These are phyloP conservation scores for Diaporthe sp. DNA, from an alignment of 2,329 filamentous ascomycete species.

Conservation along the genomic window DNA sequence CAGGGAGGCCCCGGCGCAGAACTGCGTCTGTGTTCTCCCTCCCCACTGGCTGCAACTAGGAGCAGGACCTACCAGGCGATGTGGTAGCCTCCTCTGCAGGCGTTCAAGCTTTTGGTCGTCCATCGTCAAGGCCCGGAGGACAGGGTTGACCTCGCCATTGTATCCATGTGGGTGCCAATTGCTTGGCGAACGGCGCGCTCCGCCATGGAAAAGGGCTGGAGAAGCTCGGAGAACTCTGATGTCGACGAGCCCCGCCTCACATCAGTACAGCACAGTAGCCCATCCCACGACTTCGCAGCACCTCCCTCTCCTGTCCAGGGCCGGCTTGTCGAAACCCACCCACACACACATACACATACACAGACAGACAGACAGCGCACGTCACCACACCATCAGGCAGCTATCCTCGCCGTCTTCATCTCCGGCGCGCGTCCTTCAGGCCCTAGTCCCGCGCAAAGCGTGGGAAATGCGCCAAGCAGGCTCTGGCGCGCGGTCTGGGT, in stretches of 20 bases:
- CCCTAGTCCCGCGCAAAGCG: slow-evolving; percentile 14
- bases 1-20: not conserved
- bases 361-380: not conserved
- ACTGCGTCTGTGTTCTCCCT: not conserved
- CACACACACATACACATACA: not conserved
- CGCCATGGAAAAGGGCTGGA: slow-evolving; percentile 29
- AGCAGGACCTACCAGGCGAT: not conserved
- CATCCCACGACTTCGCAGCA: slow-evolving; percentile 12
- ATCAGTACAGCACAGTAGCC: not conserved
- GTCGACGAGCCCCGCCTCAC: slow-evolving; percentile 22
- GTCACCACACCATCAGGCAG: slow-evolving; percentile 20
- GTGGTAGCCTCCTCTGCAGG: slow-evolving; percentile 1
- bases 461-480: slow-evolving; percentile 14
- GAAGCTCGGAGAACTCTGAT: slow-evolving; percentile 31
- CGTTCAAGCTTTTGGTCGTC: slow-evolving; percentile 14
- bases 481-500: slow-evolving; percentile 5
- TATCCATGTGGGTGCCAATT: slow-evolving; percentile 23
- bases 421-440: not conserved
- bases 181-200: slow-evolving; percentile 33
- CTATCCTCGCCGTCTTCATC: not conserved
- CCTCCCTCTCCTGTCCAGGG: slow-evolving; percentile 27
- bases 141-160: slow-evolving; percentile 27
- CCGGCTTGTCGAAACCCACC: slow-evolving; percentile 18
- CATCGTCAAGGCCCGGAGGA: not conserved
- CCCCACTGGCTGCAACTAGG: not conserved